phyloP scores from a whole-genome alignment of 768 basidiomycete genomes.

The Boletus reticuloceps region DNA sequence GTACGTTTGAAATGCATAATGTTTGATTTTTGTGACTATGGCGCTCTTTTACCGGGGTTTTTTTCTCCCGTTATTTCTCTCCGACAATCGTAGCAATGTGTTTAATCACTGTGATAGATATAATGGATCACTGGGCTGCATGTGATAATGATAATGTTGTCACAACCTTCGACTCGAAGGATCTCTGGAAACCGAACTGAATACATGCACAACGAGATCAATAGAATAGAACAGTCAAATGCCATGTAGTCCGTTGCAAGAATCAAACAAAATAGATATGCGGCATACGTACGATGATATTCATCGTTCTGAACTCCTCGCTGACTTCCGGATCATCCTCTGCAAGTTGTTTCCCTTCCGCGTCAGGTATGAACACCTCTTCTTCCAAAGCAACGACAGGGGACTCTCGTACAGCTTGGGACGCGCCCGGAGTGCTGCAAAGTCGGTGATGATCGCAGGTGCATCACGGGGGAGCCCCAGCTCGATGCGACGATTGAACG shows the following conservation, averaged over 20 bases:
- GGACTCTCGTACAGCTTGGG: slow-evolving; percentile 7
- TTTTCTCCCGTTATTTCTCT: slow-evolving; percentile 1
- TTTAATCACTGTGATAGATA: slow-evolving; percentile 20
- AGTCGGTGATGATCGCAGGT: slow-evolving; percentile 8
- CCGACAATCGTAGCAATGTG: slow-evolving; percentile 13
- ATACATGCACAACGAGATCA: not conserved
- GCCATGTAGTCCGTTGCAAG: not conserved
- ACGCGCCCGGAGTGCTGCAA: slow-evolving; percentile 7
- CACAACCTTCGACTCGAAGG: no score
- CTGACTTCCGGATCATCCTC: slow-evolving; percentile 4
- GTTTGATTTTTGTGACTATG: not conserved
- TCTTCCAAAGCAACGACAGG: not conserved
- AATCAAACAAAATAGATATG: slow-evolving; percentile 7
- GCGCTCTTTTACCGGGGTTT: not conserved
- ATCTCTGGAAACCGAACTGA: no score
- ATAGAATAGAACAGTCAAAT: not conserved
- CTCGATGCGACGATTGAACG: slow-evolving; percentile 13
- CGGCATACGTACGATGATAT: slow-evolving; percentile 10
- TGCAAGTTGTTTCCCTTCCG: not conserved
- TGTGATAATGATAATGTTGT: not conserved
- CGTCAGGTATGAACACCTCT: slow-evolving; percentile 2
- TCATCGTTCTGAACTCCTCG: slow-evolving; percentile 8
- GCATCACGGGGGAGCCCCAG: slow-evolving; percentile 6
- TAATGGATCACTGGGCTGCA: no score
- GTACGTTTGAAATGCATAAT: slow-evolving; percentile 14